These are phyloP conservation scores for Linderniella brevidens DNA, from an alignment of 257 asterid genomes.

Conservation along the genomic window DNA sequence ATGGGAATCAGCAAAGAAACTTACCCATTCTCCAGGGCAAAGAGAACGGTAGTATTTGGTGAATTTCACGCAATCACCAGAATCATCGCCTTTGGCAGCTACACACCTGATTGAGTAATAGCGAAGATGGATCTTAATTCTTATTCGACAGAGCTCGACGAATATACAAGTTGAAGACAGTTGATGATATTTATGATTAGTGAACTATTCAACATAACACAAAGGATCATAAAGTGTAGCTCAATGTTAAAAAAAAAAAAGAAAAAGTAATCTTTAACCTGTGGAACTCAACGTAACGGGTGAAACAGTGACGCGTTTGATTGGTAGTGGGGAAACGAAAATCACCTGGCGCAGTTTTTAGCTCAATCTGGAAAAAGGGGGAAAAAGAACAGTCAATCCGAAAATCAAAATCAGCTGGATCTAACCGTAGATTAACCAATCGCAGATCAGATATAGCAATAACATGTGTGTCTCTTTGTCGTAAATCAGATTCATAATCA, in stretches of 20 bases:
- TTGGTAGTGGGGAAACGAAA: constrained; percentile 94
- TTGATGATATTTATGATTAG: too few species aligned
- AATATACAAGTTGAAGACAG: too few species aligned
- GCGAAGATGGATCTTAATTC: too few species aligned
- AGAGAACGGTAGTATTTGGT: constrained; percentile 51
- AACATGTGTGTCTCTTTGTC: too few species aligned
- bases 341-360: constrained; percentile 91
- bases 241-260: not conserved
- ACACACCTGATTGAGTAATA: constrained; percentile 20
- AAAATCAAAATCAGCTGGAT: not conserved
- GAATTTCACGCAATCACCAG: constrained; percentile 33
- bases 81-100: constrained; percentile 44
- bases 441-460: not conserved
- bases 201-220: too few species aligned
- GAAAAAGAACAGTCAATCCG: not conserved
- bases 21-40: constrained; percentile 74
- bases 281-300: constrained; percentile 87
- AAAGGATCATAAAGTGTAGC: too few species aligned
- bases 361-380: constrained; percentile 37
- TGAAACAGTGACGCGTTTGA: constrained; percentile 90
- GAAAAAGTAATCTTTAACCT: constrained; percentile 21
- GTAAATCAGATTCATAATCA: not conserved
- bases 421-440: not conserved
- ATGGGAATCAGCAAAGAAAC: constrained; percentile 5
- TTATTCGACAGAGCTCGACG: too few species aligned